A percentile compares a stretch with the other conserved stretches of the same genome.
phyloP scores from a whole-genome alignment of 106 monocot species.

The Dendrobium officinale region DNA sequence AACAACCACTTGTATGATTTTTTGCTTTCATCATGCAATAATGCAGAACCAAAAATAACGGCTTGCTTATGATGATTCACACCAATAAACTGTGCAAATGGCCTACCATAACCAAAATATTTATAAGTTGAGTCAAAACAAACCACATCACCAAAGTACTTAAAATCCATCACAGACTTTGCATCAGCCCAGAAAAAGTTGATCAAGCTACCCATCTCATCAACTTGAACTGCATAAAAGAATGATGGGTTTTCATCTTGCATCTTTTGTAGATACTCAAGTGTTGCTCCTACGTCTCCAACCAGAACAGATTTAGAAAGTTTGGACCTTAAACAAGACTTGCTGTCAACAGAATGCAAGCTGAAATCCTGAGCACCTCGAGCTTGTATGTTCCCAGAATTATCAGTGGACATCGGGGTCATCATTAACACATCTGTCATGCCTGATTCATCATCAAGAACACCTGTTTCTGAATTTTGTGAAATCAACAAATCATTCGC shows the following conservation, averaged over 20 bases:
- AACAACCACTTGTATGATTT: slow-evolving; percentile 61
- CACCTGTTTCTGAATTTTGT: slow-evolving; percentile 16
- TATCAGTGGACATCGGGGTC: slow-evolving; percentile 9
- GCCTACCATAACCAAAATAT: slow-evolving; percentile 40
- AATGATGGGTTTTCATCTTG: slow-evolving; percentile 57
- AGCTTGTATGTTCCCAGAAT: slow-evolving; percentile 12
- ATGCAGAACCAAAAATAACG: slow-evolving; percentile 54
- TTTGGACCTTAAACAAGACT: slow-evolving; percentile 24
- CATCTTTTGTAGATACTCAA: slow-evolving; percentile 63
- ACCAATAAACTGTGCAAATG: slow-evolving; percentile 51
- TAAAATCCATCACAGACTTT: slow-evolving; percentile 53
- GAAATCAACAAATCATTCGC: slow-evolving; percentile 25
- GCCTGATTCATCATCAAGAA: slow-evolving; percentile 16
- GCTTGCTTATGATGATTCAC: slow-evolving; percentile 69
- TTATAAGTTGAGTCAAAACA: slow-evolving; percentile 63
- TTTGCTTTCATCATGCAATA: slow-evolving; percentile 56
- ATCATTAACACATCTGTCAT: slow-evolving; percentile 10
- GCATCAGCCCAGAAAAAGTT: slow-evolving; percentile 74
- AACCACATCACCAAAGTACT: slow-evolving; percentile 63
- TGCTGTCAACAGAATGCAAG: slow-evolving; percentile 10
- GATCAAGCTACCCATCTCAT: slow-evolving; percentile 38
- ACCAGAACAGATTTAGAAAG: slow-evolving; percentile 21
- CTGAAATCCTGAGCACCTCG: neutral
- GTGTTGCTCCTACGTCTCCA: slow-evolving; percentile 51
- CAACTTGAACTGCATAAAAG: slow-evolving; percentile 50